Conservation (phyloP, 2,329 filamentous ascomycete species). For the Davidsoniella australis region DNA sequence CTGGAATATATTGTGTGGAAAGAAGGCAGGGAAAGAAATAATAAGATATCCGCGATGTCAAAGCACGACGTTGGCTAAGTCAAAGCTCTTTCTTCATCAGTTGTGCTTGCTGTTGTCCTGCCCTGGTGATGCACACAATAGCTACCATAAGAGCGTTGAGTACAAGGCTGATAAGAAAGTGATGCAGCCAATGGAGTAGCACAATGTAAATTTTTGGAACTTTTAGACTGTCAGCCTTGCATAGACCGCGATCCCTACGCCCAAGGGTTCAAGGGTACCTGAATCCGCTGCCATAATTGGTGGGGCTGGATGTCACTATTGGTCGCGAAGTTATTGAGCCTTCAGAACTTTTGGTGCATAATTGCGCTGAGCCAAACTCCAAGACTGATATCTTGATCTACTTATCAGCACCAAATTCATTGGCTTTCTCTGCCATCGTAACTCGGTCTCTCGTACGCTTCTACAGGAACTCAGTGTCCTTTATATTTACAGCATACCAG, state of each 20-base stretch:
- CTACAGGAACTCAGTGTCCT: too few species aligned
- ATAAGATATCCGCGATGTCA: neutral
- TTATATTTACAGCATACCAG: too few species aligned
- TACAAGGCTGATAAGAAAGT: conserved; percentile 11
- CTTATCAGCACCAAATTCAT: too few species aligned
- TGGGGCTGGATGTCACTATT: conserved; percentile 2
- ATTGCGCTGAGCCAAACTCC: too few species aligned
- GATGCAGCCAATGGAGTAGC: conserved; percentile 2
- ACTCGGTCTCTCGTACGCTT: too few species aligned
- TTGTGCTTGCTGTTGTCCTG: neutral
- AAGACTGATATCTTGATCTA: too few species aligned
- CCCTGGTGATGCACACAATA: neutral
- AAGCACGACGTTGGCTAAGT: neutral
- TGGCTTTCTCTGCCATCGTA: too few species aligned
- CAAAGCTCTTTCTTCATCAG: neutral
- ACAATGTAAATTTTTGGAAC: neutral
- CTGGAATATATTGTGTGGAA: neutral
- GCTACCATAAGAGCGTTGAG: neutral
- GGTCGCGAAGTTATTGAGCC: too few species aligned
- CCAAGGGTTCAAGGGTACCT: neutral
- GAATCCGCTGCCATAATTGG: conserved; percentile 3
- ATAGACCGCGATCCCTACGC: conserved; percentile 1
- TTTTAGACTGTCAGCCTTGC: conserved; percentile 10
- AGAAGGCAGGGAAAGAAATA: neutral
- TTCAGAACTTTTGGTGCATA: too few species aligned